Evolutionary conservation across 2,329 filamentous ascomycete genomes (phyloP).

Genomic region (Verticillium klebahnii): DNA sequence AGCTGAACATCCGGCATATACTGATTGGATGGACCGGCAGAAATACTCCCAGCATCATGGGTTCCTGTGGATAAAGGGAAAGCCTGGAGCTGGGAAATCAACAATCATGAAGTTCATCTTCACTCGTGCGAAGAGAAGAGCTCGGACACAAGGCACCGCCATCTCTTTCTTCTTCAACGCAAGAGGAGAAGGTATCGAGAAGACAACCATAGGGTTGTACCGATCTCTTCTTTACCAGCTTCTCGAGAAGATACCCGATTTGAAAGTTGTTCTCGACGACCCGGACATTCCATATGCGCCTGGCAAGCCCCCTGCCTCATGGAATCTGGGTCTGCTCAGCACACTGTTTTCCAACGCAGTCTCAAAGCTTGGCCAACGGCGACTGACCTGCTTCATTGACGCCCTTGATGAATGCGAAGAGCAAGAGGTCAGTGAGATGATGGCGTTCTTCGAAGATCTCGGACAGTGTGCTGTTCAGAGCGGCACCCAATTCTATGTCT

Average conservation of each 20-base stretch:
- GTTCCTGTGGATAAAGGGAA: constrained; percentile 43
- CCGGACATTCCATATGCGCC: too few relatives aligned
- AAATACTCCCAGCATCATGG: constrained; percentile 25
- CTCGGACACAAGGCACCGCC: too few relatives aligned
- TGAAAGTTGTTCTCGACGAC: constrained; percentile 27
- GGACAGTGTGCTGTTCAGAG: neutral
- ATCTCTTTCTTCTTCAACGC: constrained; percentile 45
- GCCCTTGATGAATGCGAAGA: constrained; percentile 8
- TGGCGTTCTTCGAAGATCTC: neutral
- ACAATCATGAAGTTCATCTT: constrained; percentile 39
- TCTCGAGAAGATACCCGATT: constrained; percentile 24
- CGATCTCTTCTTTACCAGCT: constrained; percentile 43
- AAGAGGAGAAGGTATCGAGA: constrained; percentile 36
- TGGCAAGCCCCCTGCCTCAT: too few relatives aligned
- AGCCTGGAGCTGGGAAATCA: constrained; percentile 40
- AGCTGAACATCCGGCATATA: constrained; percentile 24
- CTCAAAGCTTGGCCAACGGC: neutral
- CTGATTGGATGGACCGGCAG: constrained; percentile 28
- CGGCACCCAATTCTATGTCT: neutral
- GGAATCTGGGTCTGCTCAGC: neutral
- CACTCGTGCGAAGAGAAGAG: constrained; percentile 2
- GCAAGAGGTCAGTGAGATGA: neutral
- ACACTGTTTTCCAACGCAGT: neutral
- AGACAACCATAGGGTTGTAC: constrained; percentile 41
- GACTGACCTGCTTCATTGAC: constrained; percentile 9